Base-by-base conservation (phyloP, 208 protist species). In the Trypanosoma rangeli region DNA sequence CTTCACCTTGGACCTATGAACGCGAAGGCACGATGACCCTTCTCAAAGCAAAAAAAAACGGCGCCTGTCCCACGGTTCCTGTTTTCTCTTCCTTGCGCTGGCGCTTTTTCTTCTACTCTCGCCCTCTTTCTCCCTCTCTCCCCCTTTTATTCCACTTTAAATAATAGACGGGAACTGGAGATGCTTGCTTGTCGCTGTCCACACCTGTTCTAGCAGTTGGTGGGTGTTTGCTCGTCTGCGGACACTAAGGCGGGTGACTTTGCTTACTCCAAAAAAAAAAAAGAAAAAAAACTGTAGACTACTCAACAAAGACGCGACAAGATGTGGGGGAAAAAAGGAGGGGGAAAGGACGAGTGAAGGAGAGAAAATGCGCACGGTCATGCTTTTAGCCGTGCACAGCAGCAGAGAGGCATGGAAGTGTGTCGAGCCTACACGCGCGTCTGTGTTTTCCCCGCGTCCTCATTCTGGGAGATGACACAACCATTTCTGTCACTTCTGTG, bases 321-420 rank as follows among this genome's bases (percentile, higher is more conserved):
- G 29, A 71, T 46, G 49, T 33, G 67, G 54, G 29, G 22, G 60
- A 56, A 73, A 59, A 57, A 37, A 68, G 33, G 33, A 37, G 33
- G 7, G 7, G 2, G 7, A 37, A 37, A 7, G 33, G 33, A 22
- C n/a, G 29, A 52, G 44, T 53, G 18, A 74, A 67, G 35, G 33
- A 28, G 28, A 66, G 69, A 26, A 33, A 49, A 64, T 37, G 39
- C 59, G 0, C 10, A 63, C 20, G 53, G 26, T 46, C 42, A 46
- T 46, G 12, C 3, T 1, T 20, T 46, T 18, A 1, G 15, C 42
- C 1, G 8, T 46, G 15, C 13, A 18, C 42, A 77, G 67, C 20
- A 29, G 42, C 59, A 54, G 26, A 67, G 55, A 52, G 59, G 42
- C 46, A 53, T 55, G 33, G 62, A 39, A 24, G 54, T 55, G 22